Base-by-base conservation (phyloP, 148 eudicot species). In the Vaccinium macrocarpon region DNA sequence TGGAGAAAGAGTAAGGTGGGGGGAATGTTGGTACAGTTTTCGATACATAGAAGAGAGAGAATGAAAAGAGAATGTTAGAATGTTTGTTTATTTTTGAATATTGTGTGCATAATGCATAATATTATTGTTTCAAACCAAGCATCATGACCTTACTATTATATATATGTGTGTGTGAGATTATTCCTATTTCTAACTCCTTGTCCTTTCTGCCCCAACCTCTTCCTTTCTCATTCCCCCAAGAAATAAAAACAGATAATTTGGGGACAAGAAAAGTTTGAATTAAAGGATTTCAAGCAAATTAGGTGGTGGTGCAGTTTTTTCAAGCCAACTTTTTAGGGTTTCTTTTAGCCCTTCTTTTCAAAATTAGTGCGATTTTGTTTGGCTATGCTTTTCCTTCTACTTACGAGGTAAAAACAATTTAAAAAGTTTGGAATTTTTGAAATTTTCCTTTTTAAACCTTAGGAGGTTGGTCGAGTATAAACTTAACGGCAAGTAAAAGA, bases 111-210 rank as follows among this genome's bases (percentile, higher is more conserved):
- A 38, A 38, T 29, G 59, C 80, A 23, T 50, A 77, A 51, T 77
- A 48, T 19, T 74, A 9, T 42, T 42, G 50, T 32, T 77, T 51
- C 38, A 77, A 77, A 42, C 52, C 46, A 75, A 75, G 53, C 59
- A 49, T 51, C 25, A 46, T 38, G 50, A 74, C 50, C 52, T 35
- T 35, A 35, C 38, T 19, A 19, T 23, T 23, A 35, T 35, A 23
- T 76, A 48, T 50, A 50, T 52, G 14, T 5, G 8, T 19, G 1
- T 5, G 46, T 42, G 79, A 75, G 88, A 81, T 86, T 88, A 87
- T 84, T 89, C 90, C 85, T 86, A 86, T 86, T 89, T 83, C 64
- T 29, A 85, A 85, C 73, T 86, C 84, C 75, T 88, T 92, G 90
- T 89, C 91, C 64, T 83, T 74, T 87, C 83, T 74, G 51, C 80